Percentiles rank a stretch among this genome's conserved stretches.
Evolutionary conservation across 2,329 filamentous ascomycete species (phyloP).

Genomic region (Exophiala xenobiotica): DNA sequence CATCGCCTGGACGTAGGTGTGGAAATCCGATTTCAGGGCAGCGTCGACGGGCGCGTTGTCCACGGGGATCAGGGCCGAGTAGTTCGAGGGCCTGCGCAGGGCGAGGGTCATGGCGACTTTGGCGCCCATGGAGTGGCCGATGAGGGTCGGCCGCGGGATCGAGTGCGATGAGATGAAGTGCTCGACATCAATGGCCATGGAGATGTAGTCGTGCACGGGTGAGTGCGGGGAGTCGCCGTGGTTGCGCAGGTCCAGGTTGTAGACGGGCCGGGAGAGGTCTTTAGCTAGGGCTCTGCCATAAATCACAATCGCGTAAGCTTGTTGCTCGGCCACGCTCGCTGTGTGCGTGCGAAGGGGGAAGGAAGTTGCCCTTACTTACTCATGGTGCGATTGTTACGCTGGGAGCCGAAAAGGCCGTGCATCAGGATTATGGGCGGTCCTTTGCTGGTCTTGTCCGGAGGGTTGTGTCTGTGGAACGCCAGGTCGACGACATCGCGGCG

Average conservation of each 20-base stretch:
- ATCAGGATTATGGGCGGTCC: conserved; percentile 75
- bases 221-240: conserved; percentile 87
- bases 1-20: conserved; percentile 81
- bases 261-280: conserved; percentile 76
- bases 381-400: conserved; percentile 81
- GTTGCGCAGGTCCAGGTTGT: conserved; percentile 85
- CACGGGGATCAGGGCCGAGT: conserved; percentile 74
- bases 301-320: not conserved
- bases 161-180: conserved; percentile 73
- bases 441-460: conserved; percentile 18
- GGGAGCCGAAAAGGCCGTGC: conserved; percentile 90
- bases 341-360: not conserved
- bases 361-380: conserved; percentile 70
- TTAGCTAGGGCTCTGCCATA: conserved; percentile 68
- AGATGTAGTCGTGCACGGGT: conserved; percentile 71
- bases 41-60: conserved; percentile 91
- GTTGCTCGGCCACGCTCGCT: not conserved
- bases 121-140: conserved; percentile 96
- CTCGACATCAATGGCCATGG: conserved; percentile 80
- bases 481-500: conserved; percentile 24
- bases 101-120: conserved; percentile 90
- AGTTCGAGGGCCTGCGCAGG: conserved; percentile 64
- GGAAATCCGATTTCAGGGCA: conserved; percentile 70
- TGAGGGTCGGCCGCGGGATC: conserved; percentile 67
- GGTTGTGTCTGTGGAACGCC: conserved; percentile 29